Conservation (phyloP, 2,329 filamentous ascomycete genomes). For the Lecanicillium sp. region DNA sequence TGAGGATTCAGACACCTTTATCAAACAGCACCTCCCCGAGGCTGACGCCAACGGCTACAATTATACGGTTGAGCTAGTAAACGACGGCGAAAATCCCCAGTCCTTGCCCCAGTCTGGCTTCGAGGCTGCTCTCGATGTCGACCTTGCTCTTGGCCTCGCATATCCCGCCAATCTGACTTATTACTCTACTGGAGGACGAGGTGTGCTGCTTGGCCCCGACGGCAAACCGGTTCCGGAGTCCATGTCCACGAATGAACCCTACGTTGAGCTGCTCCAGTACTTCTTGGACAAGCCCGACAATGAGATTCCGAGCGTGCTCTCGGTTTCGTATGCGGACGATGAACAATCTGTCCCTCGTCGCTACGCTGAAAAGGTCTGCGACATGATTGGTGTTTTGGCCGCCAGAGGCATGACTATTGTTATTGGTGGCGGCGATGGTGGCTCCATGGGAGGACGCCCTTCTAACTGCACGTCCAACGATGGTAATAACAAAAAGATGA, state of each 20-base stretch:
- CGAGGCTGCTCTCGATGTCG: conserved; percentile 40
- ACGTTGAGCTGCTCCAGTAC: conserved; percentile 43
- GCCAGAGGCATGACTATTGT: conserved; percentile 44
- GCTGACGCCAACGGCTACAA: conserved; percentile 28
- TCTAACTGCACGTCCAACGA: conserved; percentile 52
- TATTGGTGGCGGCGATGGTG: conserved; percentile 43
- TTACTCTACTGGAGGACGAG: conserved; percentile 36
- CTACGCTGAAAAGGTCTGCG: conserved; percentile 45
- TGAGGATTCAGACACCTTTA: conserved; percentile 31
- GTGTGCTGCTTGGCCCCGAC: conserved; percentile 28
- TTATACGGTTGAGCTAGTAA: conserved; percentile 30
- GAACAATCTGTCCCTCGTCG: conserved; percentile 43
- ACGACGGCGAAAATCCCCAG: conserved; percentile 37
- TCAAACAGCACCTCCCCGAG: conserved; percentile 25
- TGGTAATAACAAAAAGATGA: conserved; percentile 43
- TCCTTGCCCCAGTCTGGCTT: conserved; percentile 25
- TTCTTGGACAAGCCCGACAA: conserved; percentile 35
- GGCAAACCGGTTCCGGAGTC: conserved; percentile 24
- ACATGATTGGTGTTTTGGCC: conserved; percentile 43
- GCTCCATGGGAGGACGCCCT: conserved; percentile 31
- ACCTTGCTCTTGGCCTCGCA: conserved; percentile 37
- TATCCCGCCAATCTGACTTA: conserved; percentile 36
- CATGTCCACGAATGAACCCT: conserved; percentile 44
- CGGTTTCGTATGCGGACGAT: conserved; percentile 50
- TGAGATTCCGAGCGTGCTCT: conserved; percentile 46